These are phyloP conservation scores for Lepiota venenata DNA, from an alignment of 768 basidiomycete species.

Conservation along the genomic window DNA sequence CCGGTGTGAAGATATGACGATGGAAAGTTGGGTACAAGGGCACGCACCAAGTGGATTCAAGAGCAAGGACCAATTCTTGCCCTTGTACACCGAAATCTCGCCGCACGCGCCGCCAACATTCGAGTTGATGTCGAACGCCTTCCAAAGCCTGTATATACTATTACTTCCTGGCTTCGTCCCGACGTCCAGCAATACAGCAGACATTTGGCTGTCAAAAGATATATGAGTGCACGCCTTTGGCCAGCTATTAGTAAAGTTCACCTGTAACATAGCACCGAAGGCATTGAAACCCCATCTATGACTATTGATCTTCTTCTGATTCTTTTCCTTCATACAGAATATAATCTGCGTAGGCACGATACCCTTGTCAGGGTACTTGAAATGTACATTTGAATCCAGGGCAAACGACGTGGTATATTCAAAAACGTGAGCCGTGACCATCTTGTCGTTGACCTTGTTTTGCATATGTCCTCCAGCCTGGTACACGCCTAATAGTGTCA, in stretches of 20 bases:
- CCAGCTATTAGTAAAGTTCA: constrained; percentile 23
- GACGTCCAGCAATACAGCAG: constrained; percentile 89
- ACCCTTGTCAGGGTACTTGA: constrained; percentile 88
- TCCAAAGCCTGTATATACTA: constrained; percentile 94
- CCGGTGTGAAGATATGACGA: background rate
- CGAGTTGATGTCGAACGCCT: constrained; percentile 87
- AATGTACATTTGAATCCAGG: constrained; percentile 75
- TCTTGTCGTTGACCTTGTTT: constrained; percentile 45
- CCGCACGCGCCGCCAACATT: constrained; percentile 96
- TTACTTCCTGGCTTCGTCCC: constrained; percentile 88
- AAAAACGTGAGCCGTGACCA: constrained; percentile 67
- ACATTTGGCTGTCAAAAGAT: constrained; percentile 69
- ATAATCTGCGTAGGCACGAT: constrained; percentile 95
- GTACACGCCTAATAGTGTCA: constrained; percentile 92
- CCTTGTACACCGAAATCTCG: constrained; percentile 94
- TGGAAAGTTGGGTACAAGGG: background rate
- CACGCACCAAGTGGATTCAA: constrained; percentile 82
- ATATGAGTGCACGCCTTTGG: background rate
- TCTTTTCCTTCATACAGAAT: constrained; percentile 89
- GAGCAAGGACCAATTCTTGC: constrained; percentile 77
- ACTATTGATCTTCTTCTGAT: constrained; percentile 96
- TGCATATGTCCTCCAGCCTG: constrained; percentile 58
- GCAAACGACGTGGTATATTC: constrained; percentile 86
- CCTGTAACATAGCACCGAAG: constrained; percentile 78
- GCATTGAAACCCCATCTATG: constrained; percentile 99